A percentile compares a stretch with the other conserved stretches of the same genome.
phyloP scores from a whole-genome alignment of 768 basidiomycete species.

The Coprinellus micaceus region DNA sequence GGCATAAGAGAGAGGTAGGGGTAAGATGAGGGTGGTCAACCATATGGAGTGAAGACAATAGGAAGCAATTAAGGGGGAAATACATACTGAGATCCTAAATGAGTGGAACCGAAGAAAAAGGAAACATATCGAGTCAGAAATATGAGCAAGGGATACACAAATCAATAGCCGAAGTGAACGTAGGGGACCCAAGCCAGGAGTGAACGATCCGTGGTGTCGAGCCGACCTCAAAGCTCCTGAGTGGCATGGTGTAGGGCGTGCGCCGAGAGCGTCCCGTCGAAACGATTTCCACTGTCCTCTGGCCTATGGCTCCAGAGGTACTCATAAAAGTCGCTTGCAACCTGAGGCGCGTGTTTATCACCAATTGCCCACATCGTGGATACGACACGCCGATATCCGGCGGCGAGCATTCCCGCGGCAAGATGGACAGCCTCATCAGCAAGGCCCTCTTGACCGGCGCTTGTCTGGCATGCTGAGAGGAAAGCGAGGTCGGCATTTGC shows the following conservation, averaged over 20 bases:
- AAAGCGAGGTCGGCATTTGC: slow-evolving; percentile 27
- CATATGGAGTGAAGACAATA: too few relatives aligned
- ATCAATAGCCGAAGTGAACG: slow-evolving; percentile 5
- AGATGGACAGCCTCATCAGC: slow-evolving; percentile 30
- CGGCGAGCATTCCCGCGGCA: slow-evolving; percentile 35
- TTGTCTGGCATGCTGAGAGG: slow-evolving; percentile 40
- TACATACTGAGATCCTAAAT: too few relatives aligned
- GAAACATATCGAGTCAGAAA: too few relatives aligned
- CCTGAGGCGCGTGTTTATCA: slow-evolving; percentile 10
- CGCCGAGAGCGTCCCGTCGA: background rate
- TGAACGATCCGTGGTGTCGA: background rate
- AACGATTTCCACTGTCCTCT: background rate
- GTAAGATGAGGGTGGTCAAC: too few relatives aligned
- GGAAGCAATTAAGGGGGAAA: too few relatives aligned
- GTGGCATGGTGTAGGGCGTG: slow-evolving; percentile 4
- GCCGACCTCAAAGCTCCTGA: background rate
- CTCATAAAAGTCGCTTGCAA: slow-evolving; percentile 12
- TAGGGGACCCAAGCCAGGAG: background rate
- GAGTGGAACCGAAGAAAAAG: too few relatives aligned
- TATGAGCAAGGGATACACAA: background rate
- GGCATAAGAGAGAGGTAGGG: too few relatives aligned
- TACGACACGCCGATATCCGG: slow-evolving; percentile 28
- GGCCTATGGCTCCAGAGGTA: background rate
- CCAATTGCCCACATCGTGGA: slow-evolving; percentile 39
- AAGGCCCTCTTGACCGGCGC: slow-evolving; percentile 22